These are phyloP conservation scores for Trichosporon ovoides DNA, from an alignment of 1,284 basidiomycete genomes.

Conservation along the genomic window DNA sequence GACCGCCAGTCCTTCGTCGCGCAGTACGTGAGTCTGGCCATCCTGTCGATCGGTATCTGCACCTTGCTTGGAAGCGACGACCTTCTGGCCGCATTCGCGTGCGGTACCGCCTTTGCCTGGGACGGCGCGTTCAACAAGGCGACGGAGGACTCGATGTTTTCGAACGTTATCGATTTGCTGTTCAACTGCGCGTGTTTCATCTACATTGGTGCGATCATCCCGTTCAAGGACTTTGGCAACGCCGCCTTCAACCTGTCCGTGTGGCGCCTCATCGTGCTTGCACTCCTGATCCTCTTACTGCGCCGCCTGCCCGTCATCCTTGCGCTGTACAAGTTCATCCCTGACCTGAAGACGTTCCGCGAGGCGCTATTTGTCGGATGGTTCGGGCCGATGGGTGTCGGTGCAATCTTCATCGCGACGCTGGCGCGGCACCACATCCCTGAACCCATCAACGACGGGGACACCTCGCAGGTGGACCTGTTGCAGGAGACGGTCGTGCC, in stretches of 20 bases:
- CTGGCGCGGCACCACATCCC: conserved; percentile 69
- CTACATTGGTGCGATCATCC: conserved; percentile 91
- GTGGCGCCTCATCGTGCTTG: conserved; percentile 77
- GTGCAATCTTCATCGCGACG: conserved; percentile 84
- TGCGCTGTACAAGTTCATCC: conserved; percentile 78
- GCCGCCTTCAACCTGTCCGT: conserved; percentile 60
- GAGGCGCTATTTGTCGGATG: conserved; percentile 77
- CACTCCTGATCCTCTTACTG: conserved; percentile 69
- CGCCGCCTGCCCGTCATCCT: conserved; percentile 79
- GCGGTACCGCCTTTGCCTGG: conserved; percentile 96
- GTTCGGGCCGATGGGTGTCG: conserved; percentile 82
- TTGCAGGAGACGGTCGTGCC: conserved; percentile 75
- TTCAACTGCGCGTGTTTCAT: conserved; percentile 90
- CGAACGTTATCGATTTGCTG: conserved; percentile 80
- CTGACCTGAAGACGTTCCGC: conserved; percentile 83
- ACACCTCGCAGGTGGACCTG: conserved; percentile 59
- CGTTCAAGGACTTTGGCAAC: conserved; percentile 72
- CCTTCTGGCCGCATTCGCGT: conserved; percentile 86
- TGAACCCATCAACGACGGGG: conserved; percentile 50
- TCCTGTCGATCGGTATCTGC: conserved; percentile 74
- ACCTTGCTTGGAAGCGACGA: conserved; percentile 89
- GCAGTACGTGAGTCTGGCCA: conserved; percentile 75
- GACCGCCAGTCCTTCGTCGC: conserved; percentile 93
- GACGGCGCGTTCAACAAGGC: conserved; percentile 83
- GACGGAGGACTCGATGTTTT: conserved; percentile 91